Conservation (phyloP, 228 moss, liverwort and hornwort species). For the Sphagnum fallax region DNA sequence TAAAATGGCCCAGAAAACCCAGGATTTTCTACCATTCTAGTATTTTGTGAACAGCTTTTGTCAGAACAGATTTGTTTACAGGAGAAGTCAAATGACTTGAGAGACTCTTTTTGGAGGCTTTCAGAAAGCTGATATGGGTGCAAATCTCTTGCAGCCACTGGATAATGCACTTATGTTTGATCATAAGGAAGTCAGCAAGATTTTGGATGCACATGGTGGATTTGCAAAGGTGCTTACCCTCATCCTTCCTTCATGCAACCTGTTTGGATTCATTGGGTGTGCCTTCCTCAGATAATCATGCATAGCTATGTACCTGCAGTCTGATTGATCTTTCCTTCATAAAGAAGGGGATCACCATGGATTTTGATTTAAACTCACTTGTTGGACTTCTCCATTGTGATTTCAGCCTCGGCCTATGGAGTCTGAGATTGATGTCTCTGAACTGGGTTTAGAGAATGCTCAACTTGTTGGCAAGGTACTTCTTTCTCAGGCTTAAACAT, state of each 20-base stretch:
- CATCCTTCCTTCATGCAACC: too few relatives aligned
- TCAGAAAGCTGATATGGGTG: neutral
- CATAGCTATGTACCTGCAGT: too few relatives aligned
- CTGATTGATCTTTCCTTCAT: too few relatives aligned
- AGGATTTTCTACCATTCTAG: neutral
- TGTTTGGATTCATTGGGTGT: too few relatives aligned
- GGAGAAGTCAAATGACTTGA: neutral
- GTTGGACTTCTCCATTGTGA: neutral
- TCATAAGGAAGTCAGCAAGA: constrained; percentile 47
- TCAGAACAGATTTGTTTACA: too few relatives aligned
- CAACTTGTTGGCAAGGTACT: constrained; percentile 27
- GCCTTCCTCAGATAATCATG: too few relatives aligned
- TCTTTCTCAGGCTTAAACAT: neutral
- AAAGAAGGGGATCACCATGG: too few relatives aligned
- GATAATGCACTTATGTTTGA: constrained; percentile 65
- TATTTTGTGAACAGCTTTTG: too few relatives aligned
- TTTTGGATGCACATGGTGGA: constrained; percentile 45
- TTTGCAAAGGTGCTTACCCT: constrained; percentile 16
- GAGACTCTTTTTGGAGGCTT: neutral
- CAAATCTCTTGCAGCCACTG: constrained; percentile 30
- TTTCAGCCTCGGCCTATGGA: constrained; percentile 16
- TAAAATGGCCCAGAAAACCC: neutral
- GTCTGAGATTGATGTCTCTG: constrained; percentile 32
- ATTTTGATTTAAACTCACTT: too few relatives aligned
- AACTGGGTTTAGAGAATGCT: constrained; percentile 26